phyloP scores from a whole-genome alignment of 2,329 filamentous ascomycete genomes.

The Ilyonectria robusta region DNA sequence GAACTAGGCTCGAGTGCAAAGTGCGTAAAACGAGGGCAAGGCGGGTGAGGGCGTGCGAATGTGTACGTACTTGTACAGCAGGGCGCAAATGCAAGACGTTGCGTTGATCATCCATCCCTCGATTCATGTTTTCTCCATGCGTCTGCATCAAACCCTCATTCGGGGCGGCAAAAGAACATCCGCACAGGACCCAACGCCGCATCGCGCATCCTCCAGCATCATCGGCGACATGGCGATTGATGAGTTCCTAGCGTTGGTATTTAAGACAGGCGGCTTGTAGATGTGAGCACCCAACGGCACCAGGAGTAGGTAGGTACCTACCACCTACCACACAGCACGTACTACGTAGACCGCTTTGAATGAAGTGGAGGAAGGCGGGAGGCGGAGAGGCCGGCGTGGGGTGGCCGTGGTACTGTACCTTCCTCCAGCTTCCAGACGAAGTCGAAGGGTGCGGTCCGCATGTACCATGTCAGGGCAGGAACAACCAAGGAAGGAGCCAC shows the following conservation, averaged over 20 bases:
- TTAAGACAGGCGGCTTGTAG: not conserved
- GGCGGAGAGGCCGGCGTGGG: conserved; percentile 13
- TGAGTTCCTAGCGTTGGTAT: not conserved
- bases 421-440: not conserved
- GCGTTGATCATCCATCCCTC: conserved; percentile 28
- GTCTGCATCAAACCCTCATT: conserved; percentile 19
- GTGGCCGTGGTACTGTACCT: conserved; percentile 1
- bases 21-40: not conserved
- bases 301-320: not conserved
- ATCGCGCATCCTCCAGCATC: conserved; percentile 19
- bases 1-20: conserved; percentile 3
- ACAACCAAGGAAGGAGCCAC: not conserved
- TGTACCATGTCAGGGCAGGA: conserved; percentile 6
- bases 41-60: not conserved
- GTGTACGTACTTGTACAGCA: not conserved
- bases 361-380: conserved; percentile 12
- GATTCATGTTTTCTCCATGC: conserved; percentile 13
- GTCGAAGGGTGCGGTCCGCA: not conserved
- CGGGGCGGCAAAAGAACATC: conserved; percentile 15
- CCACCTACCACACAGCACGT: not conserved
- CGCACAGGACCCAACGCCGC: conserved; percentile 17
- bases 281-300: not conserved
- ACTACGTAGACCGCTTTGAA: not conserved
- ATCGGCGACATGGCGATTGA: conserved; percentile 15
- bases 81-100: conserved; percentile 22